Conservation (phyloP, 257 asterid genomes). For the Orobanche coerulescens region DNA sequence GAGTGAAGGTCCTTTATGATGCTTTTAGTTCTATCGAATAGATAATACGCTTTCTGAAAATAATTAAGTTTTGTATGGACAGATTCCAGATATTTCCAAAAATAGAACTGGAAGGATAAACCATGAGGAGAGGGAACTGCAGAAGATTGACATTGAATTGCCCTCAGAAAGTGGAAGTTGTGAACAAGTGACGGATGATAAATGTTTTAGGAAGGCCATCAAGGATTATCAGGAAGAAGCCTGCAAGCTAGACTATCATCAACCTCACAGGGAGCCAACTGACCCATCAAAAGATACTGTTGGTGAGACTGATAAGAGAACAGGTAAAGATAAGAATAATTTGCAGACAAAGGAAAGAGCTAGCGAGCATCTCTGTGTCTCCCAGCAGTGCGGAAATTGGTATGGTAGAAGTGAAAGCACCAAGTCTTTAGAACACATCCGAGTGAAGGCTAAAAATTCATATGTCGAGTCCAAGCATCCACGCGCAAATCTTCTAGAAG, state of each 20-base stretch:
- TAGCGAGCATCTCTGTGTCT: conserved; percentile 25
- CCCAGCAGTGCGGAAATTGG: conserved; percentile 22
- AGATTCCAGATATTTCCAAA: conserved; percentile 23
- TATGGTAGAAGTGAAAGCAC: conserved; percentile 17
- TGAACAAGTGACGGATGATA: conserved; percentile 24
- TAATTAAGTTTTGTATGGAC: conserved; percentile 21
- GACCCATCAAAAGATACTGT: conserved; percentile 26
- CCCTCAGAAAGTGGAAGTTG: conserved; percentile 21
- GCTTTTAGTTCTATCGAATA: conserved; percentile 17
- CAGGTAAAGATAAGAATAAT: conserved; percentile 23
- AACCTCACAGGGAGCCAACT: conserved; percentile 23
- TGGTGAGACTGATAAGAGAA: conserved; percentile 24
- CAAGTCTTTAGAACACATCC: conserved; percentile 21
- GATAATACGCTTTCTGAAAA: conserved; percentile 19
- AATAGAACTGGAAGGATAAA: conserved; percentile 14
- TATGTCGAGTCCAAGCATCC: conserved; percentile 23
- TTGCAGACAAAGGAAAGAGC: conserved; percentile 21
- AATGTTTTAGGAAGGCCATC: conserved; percentile 5
- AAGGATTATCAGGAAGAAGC: conserved; percentile 25
- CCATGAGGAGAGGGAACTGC: conserved; percentile 29
- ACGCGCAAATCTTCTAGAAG: conserved; percentile 19
- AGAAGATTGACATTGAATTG: conserved; percentile 32
- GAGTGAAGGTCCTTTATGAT: conserved; percentile 25
- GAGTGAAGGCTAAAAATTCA: conserved; percentile 24
- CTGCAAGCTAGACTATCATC: conserved; percentile 29